Conservation (phyloP, 129 eudicot genomes). For the Lactuca sativa region DNA sequence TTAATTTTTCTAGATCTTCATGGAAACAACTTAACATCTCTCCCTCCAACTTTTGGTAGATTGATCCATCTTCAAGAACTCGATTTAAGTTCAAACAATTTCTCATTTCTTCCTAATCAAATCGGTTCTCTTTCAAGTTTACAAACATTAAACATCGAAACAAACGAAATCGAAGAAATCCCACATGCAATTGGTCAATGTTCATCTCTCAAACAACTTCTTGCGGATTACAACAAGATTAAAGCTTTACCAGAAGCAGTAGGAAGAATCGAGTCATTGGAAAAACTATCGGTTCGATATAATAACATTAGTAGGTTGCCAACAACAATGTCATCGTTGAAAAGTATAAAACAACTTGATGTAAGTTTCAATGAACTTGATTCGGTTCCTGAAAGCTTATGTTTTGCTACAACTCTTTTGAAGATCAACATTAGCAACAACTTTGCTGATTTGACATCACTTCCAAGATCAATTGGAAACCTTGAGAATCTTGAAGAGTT, state of each 20-base stretch:
- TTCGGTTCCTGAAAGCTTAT: constrained; percentile 81
- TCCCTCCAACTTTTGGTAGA: constrained; percentile 57
- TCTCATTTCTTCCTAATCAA: constrained; percentile 59
- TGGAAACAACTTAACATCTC: constrained; percentile 58
- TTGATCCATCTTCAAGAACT: constrained; percentile 70
- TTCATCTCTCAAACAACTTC: constrained; percentile 68
- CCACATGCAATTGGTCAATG: constrained; percentile 83
- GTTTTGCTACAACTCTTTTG: constrained; percentile 79
- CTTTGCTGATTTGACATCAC: constrained; percentile 68
- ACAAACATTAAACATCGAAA: constrained; percentile 60
- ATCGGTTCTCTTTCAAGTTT: constrained; percentile 65
- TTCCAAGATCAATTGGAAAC: constrained; percentile 94
- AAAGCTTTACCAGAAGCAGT: constrained; percentile 96
- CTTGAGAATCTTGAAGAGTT: constrained; percentile 83
- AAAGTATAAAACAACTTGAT: constrained; percentile 68
- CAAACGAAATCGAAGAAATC: constrained; percentile 76
- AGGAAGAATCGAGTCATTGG: constrained; percentile 66
- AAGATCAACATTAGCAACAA: constrained; percentile 82
- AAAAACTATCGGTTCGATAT: constrained; percentile 68
- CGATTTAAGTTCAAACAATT: constrained; percentile 70
- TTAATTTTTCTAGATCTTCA: constrained; percentile 60
- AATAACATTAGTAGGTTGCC: constrained; percentile 72
- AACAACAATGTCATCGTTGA: constrained; percentile 76
- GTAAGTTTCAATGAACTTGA: constrained; percentile 90
- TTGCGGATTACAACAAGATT: constrained; percentile 80